phyloP scores from a whole-genome alignment of 768 basidiomycete genomes.

The Serendipita sp. region DNA sequence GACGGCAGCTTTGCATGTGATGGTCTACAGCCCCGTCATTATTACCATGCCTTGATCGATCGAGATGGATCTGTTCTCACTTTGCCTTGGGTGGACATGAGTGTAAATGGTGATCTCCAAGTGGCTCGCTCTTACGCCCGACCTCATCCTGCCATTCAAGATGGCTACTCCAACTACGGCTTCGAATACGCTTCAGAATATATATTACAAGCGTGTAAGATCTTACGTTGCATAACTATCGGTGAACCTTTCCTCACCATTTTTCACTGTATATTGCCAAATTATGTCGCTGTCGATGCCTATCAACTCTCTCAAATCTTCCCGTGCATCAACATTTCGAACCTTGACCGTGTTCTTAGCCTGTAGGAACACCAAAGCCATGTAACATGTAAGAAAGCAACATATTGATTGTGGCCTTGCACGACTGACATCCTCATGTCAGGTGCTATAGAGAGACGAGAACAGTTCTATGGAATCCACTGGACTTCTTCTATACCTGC shows the following conservation, averaged over 20 bases:
- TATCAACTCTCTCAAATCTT: not conserved
- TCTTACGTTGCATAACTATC: not conserved
- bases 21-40: constrained; percentile 17
- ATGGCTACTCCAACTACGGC: constrained; percentile 4
- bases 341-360: constrained; percentile 24
- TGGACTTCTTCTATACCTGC: constrained; percentile 80
- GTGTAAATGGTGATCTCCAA: constrained; percentile 6
- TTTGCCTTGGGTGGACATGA: constrained; percentile 68
- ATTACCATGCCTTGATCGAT: not conserved
- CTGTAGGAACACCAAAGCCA: constrained; percentile 56
- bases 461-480: constrained; percentile 66
- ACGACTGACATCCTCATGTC: constrained; percentile 12
- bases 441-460: constrained; percentile 57
- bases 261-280: too few relatives aligned
- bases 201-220: constrained; percentile 25
- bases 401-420: not conserved
- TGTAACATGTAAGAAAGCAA: constrained; percentile 39
- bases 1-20: constrained; percentile 84
- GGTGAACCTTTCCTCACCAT: too few relatives aligned
- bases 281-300: not conserved
- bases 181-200: constrained; percentile 29
- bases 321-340: not conserved
- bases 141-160: not conserved
- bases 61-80: constrained; percentile 10
- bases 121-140: not conserved